Conservation (phyloP, 169 alveolate genomes). For the Eimeria acervulina region DNA sequence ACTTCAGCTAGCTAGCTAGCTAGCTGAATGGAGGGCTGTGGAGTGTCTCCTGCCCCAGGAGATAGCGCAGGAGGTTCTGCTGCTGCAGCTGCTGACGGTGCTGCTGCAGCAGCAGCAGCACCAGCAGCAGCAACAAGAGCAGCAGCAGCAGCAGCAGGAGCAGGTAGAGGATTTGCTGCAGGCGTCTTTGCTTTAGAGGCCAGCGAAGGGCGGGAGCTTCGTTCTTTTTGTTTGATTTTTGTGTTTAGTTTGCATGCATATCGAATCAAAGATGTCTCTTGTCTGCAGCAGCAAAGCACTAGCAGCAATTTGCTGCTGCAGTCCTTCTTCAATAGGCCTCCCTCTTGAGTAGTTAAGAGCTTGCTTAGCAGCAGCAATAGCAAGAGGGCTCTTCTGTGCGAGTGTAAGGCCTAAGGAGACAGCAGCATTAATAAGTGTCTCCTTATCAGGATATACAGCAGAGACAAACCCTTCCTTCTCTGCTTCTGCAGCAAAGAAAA, state of each 20-base stretch:
- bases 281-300: background rate
- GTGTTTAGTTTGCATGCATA: no score
- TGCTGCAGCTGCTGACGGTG: no score
- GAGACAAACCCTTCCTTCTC: conserved; percentile 84
- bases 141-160: conserved; percentile 27
- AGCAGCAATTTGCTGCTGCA: conserved; percentile 11
- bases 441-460: background rate
- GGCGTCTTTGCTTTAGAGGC: background rate
- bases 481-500: conserved; percentile 88
- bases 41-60: background rate
- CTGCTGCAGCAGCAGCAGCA: background rate
- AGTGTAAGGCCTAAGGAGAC: background rate
- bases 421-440: background rate
- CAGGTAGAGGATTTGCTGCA: background rate
- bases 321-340: background rate
- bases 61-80: no score
- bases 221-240: no score
- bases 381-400: background rate
- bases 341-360: background rate
- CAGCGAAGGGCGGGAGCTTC: background rate
- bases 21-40: no score
- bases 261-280: no score
- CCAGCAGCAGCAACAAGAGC: background rate
- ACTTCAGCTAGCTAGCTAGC: no score
- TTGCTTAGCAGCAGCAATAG: background rate